Evolutionary conservation across 2,329 filamentous ascomycete genomes (phyloP).

Genomic region (Claviceps sp.): DNA sequence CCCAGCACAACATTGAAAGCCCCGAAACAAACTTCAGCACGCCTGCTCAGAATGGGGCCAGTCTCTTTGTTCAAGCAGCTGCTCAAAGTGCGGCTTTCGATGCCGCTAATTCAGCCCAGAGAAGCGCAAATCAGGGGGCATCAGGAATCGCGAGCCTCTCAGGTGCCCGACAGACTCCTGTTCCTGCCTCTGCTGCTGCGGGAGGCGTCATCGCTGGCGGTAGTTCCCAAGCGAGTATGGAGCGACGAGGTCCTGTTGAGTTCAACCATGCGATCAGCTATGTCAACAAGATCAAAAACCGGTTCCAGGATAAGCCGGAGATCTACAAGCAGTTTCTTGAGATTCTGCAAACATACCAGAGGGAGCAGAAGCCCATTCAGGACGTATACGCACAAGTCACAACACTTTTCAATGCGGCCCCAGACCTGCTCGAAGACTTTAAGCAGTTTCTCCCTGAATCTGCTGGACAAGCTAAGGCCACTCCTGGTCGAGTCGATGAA

Average conservation of each 20-base stretch:
- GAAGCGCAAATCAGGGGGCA: conserved; percentile 17
- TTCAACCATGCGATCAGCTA: conserved; percentile 99
- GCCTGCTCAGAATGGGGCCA: conserved; percentile 37
- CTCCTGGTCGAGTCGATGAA: conserved; percentile 46
- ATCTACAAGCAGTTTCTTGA: conserved; percentile 99
- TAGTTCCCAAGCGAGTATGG: conserved; percentile 48
- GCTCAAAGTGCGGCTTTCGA: conserved; percentile 24
- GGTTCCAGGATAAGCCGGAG: conserved; percentile 89
- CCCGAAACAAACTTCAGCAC: conserved; percentile 49
- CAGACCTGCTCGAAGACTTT: conserved; percentile 92
- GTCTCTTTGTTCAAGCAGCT: conserved; percentile 31
- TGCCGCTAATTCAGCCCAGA: conserved; percentile 16
- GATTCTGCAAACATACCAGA: conserved; percentile 94
- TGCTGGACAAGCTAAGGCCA: conserved; percentile 38
- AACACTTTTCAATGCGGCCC: conserved; percentile 80
- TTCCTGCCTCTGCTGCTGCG: conserved; percentile 40
- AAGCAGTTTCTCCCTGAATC: conserved; percentile 97
- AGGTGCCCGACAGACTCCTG: conserved; percentile 42
- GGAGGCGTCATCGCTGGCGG: conserved; percentile 49
- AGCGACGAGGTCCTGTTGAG: conserved; percentile 87
- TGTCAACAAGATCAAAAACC: conserved; percentile 99
- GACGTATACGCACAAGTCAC: conserved; percentile 98
- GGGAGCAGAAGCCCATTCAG: conserved; percentile 95
- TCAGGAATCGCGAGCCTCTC: conserved; percentile 33
- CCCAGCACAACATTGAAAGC: conserved; percentile 47